phyloP scores from a whole-genome alignment of 2,329 filamentous ascomycete genomes.

The Diplodia mutila region DNA sequence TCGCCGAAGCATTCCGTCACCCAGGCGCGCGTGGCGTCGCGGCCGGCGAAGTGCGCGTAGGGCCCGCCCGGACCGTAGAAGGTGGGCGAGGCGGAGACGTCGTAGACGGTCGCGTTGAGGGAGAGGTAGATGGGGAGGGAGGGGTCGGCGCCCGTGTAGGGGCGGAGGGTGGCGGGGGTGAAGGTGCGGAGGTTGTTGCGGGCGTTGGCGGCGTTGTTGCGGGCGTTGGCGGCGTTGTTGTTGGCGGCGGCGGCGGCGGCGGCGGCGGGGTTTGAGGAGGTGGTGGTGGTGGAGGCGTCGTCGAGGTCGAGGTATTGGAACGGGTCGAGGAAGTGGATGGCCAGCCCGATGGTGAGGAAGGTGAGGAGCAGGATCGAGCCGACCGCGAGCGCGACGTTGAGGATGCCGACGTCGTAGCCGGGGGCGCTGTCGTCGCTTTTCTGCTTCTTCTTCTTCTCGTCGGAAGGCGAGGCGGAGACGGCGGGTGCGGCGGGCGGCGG shows the following conservation, averaged over 20 bases:
- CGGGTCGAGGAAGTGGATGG: constrained; percentile 19
- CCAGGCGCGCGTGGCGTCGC: constrained; percentile 37
- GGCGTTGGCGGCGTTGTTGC: background rate
- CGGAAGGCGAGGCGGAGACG: background rate
- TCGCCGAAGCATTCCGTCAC: constrained; percentile 38
- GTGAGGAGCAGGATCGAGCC: background rate
- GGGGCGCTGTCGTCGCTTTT: background rate
- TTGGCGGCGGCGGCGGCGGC: background rate
- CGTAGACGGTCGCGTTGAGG: constrained; percentile 38
- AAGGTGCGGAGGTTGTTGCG: background rate
- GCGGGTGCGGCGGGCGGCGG: background rate
- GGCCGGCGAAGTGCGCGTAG: constrained; percentile 37
- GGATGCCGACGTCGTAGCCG: background rate
- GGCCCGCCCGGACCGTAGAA: constrained; percentile 39
- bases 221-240: background rate
- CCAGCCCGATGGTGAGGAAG: background rate
- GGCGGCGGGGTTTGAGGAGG: background rate
- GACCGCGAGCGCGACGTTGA: background rate
- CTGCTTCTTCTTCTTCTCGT: background rate
- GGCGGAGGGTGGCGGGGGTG: constrained; percentile 31
- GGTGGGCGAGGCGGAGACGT: constrained; percentile 34
- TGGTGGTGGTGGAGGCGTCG: background rate
- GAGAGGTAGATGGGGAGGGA: constrained; percentile 36
- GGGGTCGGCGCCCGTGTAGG: constrained; percentile 33
- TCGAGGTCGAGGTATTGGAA: constrained; percentile 7